Evolutionary conservation across 2,329 filamentous ascomycete species (phyloP).

Genomic region (Aspergillus tanneri): DNA sequence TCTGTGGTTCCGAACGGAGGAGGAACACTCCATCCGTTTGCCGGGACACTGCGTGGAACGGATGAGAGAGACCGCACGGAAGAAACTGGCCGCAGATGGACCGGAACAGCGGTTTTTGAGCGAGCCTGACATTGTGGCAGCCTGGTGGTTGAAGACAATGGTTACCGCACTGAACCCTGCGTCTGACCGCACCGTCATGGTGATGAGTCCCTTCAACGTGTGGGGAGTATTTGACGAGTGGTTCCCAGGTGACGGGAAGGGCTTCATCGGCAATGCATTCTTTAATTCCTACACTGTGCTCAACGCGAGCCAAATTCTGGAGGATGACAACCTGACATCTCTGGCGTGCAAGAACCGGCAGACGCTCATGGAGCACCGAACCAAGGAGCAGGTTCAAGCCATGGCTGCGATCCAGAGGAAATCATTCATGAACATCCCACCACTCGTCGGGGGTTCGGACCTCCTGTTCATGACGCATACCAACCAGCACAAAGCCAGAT

Average conservation of each 20-base stretch:
- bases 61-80: slow-evolving; percentile 25
- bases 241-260: slow-evolving; percentile 21
- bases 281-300: slow-evolving; percentile 10
- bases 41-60: slow-evolving; percentile 32
- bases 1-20: slow-evolving; percentile 30
- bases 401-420: slow-evolving; percentile 11
- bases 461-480: slow-evolving; percentile 37
- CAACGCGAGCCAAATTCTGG: slow-evolving; percentile 8
- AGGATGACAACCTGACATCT: slow-evolving; percentile 2
- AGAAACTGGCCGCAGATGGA: slow-evolving; percentile 13
- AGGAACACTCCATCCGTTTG: slow-evolving; percentile 43
- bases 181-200: slow-evolving; percentile 33
- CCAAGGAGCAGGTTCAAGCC: slow-evolving; percentile 20
- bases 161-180: slow-evolving; percentile 23
- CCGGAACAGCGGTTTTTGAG: slow-evolving; percentile 41
- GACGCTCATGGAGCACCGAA: slow-evolving; percentile 20
- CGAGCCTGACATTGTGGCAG: slow-evolving; percentile 49
- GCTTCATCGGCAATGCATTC: slow-evolving; percentile 27
- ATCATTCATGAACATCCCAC: slow-evolving; percentile 15
- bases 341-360: slow-evolving; percentile 15
- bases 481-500: slow-evolving; percentile 43
- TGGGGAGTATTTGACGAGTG: slow-evolving; percentile 34
- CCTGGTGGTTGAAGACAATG: slow-evolving; percentile 41
- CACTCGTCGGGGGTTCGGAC: slow-evolving; percentile 34
- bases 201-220: slow-evolving; percentile 44